Evolutionary conservation across 2,329 filamentous ascomycete species (phyloP).

Genomic region (Hypomyces perniciosus): DNA sequence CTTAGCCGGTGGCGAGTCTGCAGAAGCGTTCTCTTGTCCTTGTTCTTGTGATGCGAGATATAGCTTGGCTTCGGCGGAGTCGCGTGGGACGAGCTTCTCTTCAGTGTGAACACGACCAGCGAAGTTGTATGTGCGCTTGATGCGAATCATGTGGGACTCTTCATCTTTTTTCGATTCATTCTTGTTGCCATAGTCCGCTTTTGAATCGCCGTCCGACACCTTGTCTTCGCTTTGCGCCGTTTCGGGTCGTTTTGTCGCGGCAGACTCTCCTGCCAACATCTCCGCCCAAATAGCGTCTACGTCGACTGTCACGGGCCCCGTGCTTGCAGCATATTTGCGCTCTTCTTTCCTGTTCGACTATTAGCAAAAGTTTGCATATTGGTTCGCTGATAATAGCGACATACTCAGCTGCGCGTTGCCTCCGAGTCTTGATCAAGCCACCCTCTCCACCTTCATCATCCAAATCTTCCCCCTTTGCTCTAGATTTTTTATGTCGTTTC

Average conservation of each 20-base stretch:
- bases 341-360: constrained; percentile 47
- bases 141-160: constrained; percentile 46
- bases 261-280: constrained; percentile 46
- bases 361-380: not conserved
- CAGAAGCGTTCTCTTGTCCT: constrained; percentile 9
- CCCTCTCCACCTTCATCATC: constrained; percentile 55
- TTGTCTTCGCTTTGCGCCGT: constrained; percentile 2
- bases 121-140: constrained; percentile 69
- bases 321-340: constrained; percentile 44
- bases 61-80: constrained; percentile 60
- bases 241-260: constrained; percentile 5
- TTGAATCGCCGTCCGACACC: constrained; percentile 2
- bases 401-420: constrained; percentile 61
- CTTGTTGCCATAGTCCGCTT: not conserved
- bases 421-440: constrained; percentile 64
- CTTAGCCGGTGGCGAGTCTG: constrained; percentile 30
- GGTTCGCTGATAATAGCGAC: constrained; percentile 18
- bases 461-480: constrained; percentile 27
- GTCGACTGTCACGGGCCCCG: constrained; percentile 60
- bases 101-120: constrained; percentile 67
- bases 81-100: constrained; percentile 60
- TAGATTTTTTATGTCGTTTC: constrained; percentile 44
- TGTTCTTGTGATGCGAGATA: constrained; percentile 50
- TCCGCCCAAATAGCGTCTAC: constrained; percentile 66
- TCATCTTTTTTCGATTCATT: constrained; percentile 16